A percentile compares a stretch with the other conserved stretches of the same genome.
These are phyloP conservation scores for Wickerhamiella musiphila DNA, from an alignment of 805 yeast genomes.

Conservation along the genomic window DNA sequence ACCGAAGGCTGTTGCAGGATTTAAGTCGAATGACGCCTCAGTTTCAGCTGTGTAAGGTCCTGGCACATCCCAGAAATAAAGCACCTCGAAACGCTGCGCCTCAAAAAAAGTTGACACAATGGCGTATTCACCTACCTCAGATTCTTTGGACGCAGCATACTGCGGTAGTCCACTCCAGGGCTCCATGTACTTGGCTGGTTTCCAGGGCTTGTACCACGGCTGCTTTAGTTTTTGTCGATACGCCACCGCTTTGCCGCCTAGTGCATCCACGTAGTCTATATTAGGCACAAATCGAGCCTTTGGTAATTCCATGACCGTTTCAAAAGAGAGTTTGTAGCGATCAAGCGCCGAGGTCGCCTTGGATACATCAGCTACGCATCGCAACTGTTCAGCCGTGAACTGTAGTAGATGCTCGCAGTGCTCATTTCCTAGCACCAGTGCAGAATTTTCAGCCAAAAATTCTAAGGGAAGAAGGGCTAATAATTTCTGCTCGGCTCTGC, in stretches of 20 bases:
- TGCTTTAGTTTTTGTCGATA: background rate
- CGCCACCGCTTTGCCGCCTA: background rate
- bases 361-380: conserved; percentile 41
- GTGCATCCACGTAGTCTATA: conserved; percentile 29
- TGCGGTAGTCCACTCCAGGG: conserved; percentile 70
- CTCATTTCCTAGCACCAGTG: conserved; percentile 64
- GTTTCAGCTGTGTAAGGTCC: conserved; percentile 29
- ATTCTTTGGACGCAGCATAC: conserved; percentile 32
- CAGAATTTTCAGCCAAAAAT: conserved; percentile 42
- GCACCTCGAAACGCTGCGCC: conserved; percentile 35
- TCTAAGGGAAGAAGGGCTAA: conserved; percentile 40
- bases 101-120: conserved; percentile 54
- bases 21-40: too few relatives aligned
- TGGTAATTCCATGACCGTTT: conserved; percentile 33
- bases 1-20: conserved; percentile 24
- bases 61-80: conserved; percentile 55
- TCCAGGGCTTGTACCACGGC: conserved; percentile 3
- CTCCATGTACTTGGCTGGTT: conserved; percentile 11
- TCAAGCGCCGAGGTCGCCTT: conserved; percentile 38
- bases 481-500: conserved; percentile 9
- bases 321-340: conserved; percentile 30
- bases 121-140: conserved; percentile 53
- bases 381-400: conserved; percentile 36
- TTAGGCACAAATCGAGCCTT: conserved; percentile 53
- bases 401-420: conserved; percentile 59